Conservation (phyloP, 2,329 filamentous ascomycete genomes). For the Dactylellina sp. region DNA sequence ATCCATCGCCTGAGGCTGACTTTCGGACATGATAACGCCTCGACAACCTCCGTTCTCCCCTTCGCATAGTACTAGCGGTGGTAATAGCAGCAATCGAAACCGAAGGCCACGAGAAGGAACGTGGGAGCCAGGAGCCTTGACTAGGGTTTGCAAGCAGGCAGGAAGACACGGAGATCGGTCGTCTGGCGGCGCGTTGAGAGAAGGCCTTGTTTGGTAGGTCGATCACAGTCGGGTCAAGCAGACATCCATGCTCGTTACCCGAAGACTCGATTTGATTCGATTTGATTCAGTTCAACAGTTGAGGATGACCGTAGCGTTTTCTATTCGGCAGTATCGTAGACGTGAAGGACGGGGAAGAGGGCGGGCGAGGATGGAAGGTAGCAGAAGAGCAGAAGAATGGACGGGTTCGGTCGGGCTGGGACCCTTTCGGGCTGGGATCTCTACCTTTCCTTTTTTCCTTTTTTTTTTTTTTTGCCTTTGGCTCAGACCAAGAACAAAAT, state of each 20-base stretch:
- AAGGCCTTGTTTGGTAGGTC: slow-evolving; percentile 27
- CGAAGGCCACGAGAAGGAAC: slow-evolving; percentile 7
- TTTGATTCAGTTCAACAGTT: too few species aligned
- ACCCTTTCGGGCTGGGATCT: too few species aligned
- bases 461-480: too few species aligned
- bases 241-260: slow-evolving; percentile 28
- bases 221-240: slow-evolving; percentile 34
- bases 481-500: too few species aligned
- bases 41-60: slow-evolving; percentile 14
- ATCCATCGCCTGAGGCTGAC: slow-evolving; percentile 46
- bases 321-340: too few species aligned
- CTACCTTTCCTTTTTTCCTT: too few species aligned
- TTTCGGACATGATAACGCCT: slow-evolving; percentile 57
- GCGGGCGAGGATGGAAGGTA: too few species aligned
- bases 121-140: slow-evolving; percentile 2
- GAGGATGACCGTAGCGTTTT: too few species aligned
- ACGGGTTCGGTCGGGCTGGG: too few species aligned
- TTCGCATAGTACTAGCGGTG: slow-evolving; percentile 36
- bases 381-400: too few species aligned
- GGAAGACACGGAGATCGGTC: slow-evolving; percentile 7
- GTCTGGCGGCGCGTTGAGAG: slow-evolving; percentile 27
- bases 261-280: background rate
- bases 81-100: slow-evolving; percentile 19
- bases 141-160: background rate
- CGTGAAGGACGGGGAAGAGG: too few species aligned